phyloP scores from a whole-genome alignment of 176 grass and related monocot species.

The Ananas comosus region DNA sequence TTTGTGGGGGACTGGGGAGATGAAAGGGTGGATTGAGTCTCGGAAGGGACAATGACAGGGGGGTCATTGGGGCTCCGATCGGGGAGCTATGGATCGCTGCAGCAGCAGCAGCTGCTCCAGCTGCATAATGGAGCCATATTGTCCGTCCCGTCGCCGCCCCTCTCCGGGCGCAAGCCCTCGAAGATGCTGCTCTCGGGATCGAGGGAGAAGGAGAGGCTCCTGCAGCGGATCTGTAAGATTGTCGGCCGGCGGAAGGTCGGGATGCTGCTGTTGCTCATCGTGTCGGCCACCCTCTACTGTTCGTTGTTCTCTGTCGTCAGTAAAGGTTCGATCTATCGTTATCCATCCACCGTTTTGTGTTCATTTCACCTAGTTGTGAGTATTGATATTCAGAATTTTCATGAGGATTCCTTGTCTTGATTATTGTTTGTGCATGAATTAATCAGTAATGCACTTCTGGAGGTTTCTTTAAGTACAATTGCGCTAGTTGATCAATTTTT shows the following conservation, averaged over 20 bases:
- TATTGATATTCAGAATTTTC: not conserved
- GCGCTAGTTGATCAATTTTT: no score
- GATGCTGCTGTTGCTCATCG: constrained; percentile 67
- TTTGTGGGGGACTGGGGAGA: not conserved
- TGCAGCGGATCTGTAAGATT: constrained; percentile 70
- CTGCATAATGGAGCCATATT: constrained; percentile 11
- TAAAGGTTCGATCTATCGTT: constrained; percentile 4
- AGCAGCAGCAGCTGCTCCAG: constrained; percentile 35
- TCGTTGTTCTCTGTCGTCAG: constrained; percentile 47
- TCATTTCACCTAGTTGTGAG: not conserved
- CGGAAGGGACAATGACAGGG: not conserved
- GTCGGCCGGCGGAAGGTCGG: constrained; percentile 39
- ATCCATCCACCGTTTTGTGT: constrained; percentile 4
- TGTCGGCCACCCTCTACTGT: constrained; percentile 41
- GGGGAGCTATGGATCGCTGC: constrained; percentile 89
- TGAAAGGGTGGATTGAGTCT: not conserved
- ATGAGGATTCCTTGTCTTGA: not conserved
- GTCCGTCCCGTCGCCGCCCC: constrained; percentile 30
- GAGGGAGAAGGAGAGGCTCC: constrained; percentile 37
- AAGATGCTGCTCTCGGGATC: constrained; percentile 38
- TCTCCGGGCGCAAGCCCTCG: constrained; percentile 31
- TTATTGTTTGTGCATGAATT: no score
- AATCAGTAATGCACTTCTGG: no score
- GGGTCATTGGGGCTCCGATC: constrained; percentile 78
- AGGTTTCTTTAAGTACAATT: no score